Evolutionary conservation across 2,329 filamentous ascomycete genomes (phyloP), one percentile per base, ranked within the genome.

Genomic region (Aspergillus sp.): DNA sequence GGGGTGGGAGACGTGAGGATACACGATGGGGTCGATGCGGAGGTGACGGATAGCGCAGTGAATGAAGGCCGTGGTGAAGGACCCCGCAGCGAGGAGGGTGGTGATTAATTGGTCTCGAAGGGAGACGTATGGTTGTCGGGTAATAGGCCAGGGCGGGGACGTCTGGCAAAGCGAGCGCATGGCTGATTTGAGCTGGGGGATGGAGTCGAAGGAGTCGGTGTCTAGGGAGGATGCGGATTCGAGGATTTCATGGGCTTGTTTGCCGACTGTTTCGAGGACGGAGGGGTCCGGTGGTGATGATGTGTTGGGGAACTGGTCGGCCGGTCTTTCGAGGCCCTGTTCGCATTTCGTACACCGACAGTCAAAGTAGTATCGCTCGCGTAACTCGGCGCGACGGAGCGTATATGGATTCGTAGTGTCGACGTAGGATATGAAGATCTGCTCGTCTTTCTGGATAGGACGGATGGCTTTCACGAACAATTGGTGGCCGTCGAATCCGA

Each of bases 401-500:
- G 73, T 65, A 26, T 77, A 79, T 0, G 84, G 80, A 45, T 81
- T 80, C 0, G 82, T 85, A 39, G 77, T 76, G 65, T 89, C 86
- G 61, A 87, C 78, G 67, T 89, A 89, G 3, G 85, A 84, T 59
- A 88, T 84, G 65, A 80, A 84, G 31, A 89, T 77, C 68, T 89
- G 85, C 31, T 85, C 81, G 61, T 79, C 81, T 58, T 80, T 77
- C 18, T 75, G 70, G 60, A 89, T 85, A 0, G 80, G 76, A 12
- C 73, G 75, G 1, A 87, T 71, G 0, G 85, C 80, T 36, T 84
- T 82, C 32, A 87, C 67, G 14, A 76, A 76, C 10, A 85, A 71
- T 32, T 75, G 69, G 3, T 80, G 74, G 20, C 83, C 80, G 58
- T 87, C 83, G 73, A 87, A 86, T 12, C 83, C 78, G 18, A 86